A percentile compares a stretch with the other conserved stretches of the same genome.
These are phyloP conservation scores for Nakazawaea wickerhamii DNA, from an alignment of 805 yeast species.

Conservation along the genomic window DNA sequence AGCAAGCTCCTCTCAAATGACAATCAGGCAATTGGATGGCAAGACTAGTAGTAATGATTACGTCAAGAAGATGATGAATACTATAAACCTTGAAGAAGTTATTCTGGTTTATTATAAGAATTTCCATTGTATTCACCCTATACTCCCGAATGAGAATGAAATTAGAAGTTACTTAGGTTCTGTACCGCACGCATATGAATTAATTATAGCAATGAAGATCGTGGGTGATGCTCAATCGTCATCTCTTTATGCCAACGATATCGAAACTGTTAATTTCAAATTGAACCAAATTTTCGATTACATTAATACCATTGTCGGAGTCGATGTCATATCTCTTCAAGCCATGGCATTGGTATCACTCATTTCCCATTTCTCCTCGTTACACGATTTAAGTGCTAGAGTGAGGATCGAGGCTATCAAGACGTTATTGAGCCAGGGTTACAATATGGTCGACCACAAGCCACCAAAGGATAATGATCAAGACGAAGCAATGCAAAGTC, in stretches of 20 bases:
- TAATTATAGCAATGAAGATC: constrained; percentile 42
- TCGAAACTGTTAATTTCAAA: constrained; percentile 34
- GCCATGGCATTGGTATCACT: constrained; percentile 34
- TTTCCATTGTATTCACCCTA: constrained; percentile 42
- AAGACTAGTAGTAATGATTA: constrained; percentile 19
- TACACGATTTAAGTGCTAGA: constrained; percentile 39
- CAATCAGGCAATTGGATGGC: neutral
- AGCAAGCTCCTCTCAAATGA: constrained; percentile 12
- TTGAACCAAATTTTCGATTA: constrained; percentile 28
- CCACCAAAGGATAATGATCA: neutral
- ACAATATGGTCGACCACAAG: constrained; percentile 1
- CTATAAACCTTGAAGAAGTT: constrained; percentile 23
- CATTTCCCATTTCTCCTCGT: constrained; percentile 45
- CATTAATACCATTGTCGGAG: constrained; percentile 25
- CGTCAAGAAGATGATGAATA: constrained; percentile 19
- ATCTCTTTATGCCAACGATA: constrained; percentile 30
- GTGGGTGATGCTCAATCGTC: constrained; percentile 43
- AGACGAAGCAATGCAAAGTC: constrained; percentile 10
- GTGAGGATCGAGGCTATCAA: constrained; percentile 37
- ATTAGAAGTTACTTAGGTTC: constrained; percentile 28
- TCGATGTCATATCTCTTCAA: constrained; percentile 41
- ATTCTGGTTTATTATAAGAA: constrained; percentile 28
- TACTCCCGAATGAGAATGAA: constrained; percentile 36
- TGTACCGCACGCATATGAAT: constrained; percentile 33
- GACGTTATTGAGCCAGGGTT: constrained; percentile 4